Evolutionary conservation across 129 eudicot species (phyloP), one percentile per base, ranked within the genome.

Genomic region (Helianthus tuberosus): DNA sequence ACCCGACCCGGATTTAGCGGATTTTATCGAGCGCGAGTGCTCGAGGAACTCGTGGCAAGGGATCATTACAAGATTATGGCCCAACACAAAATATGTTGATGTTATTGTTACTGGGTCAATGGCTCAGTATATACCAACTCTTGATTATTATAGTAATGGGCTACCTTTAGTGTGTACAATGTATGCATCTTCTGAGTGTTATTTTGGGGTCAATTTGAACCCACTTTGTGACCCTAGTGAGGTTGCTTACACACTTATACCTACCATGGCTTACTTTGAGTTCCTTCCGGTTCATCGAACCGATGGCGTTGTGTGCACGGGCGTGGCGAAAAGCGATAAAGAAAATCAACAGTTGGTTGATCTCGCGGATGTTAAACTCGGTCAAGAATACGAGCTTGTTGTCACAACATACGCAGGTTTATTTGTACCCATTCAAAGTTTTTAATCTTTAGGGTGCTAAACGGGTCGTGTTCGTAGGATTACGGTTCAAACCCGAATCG

Each of bases 221-320:
- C 96, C 96, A 8, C 78, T 84, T 57, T 89, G 87, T 53, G 75
- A 84, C 8, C 91, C 96, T 8, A 66, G 82, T 47, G 91, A 89
- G 51, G 91, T 89, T 3, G 73, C 87, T 32, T 89, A 89, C 48
- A 89, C 91, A 3, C 80, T 89, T 35, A 86, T 89, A 62, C 96
- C 96, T 5, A 78, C 78, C 59, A 86, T 89, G 96, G 96, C 88
- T 57, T 89, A 89, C 52, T 89, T 89, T 51, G 96, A 89, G 86
- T 89, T 89, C 74, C 68, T 89, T 46, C 93, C 86, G 1, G 77
- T 75, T 46, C 76, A 72, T 50, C 49, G 86, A 13, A 41, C 63
- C 9, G 72, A 64, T 11, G 75, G 71, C 4, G 75, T 38, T 61
- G 65, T 0, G 1, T 7, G 39, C 43, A 12, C 65, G 14, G 35